Base-by-base conservation (phyloP, 129 eudicot genomes). In the Centrapalus pauciflorus region DNA sequence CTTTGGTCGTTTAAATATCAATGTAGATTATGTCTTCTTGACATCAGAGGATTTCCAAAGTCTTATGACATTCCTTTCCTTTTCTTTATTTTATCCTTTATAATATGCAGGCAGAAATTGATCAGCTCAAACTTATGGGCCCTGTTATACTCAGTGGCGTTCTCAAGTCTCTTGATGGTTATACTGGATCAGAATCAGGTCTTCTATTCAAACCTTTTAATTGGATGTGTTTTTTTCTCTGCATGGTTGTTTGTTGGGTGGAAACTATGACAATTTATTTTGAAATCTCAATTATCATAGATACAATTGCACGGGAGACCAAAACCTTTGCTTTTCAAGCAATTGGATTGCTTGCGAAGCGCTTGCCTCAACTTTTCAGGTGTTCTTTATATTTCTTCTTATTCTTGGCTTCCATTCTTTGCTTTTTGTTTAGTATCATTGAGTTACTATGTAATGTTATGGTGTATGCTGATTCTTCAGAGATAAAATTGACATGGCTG, bases 301-400 rank as follows among this genome's bases (percentile, higher is more conserved):
- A 88, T 84, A 55, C 87, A 54, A 65, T 83, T 79, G 81, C 84
- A 54, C 78, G 95, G 76, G 95, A 88, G 54, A 83, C 96, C 54
- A 92, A 83, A 71, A 85, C 80, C 52, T 92, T 88, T 76, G 95
- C 91, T 54, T 92, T 70, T 76, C 98, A 88, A 81, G 96, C 95
- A 70, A 83, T 92, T 79, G 98, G 98, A 64, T 79, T 85, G 79
- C 88, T 92, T 58, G 95, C 98, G 20, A 79, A 81, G 56, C 96
- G 98, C 58, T 67, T 88, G 96, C 98, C 98, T 62, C 84, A 85
- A 25, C 96, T 92, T 78, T 92, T 88, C 82, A 92, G 95, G 98
- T 85, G 64, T 48, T 77, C 11, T 35, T 26, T 38, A 49, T 48
- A 23, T 63, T 63, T 24, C 30, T 48, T 59, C 50, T 50, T 23